Evolutionary conservation across 2,329 filamentous ascomycete genomes (phyloP), one percentile per base, ranked within the genome.

Genomic region (Cladosporium austrohemisphaericum): DNA sequence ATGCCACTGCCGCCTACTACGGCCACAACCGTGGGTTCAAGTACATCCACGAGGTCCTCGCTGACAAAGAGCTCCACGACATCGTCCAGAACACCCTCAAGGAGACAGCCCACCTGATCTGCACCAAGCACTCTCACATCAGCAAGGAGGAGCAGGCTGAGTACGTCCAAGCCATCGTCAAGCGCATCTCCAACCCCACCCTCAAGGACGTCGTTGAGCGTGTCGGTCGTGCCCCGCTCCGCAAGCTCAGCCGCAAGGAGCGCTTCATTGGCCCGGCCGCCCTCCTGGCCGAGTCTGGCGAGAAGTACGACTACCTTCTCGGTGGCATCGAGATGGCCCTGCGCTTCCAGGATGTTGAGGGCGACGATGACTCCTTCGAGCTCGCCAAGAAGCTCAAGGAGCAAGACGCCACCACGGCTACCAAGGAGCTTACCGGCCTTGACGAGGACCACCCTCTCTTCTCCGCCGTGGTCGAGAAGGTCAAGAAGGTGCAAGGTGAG

Each of bases 1-100:
- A 98, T 68, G 93, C 93, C 52, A 95, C 92, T 6, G 91, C 91
- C 16, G 92, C 93, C 52, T 97, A 97, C 80, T 91, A 93, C 71
- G 92, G 91, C 49, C 87, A 95, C 79, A 80, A 90, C 73, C 80
- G 84, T 58, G 84, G 87, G 65, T 92, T 94, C 78, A 78, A 81
- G 65, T 94, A 86, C 53, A 89, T 98, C 59, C 88, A 93, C 67
- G 92, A 97, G 62, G 86, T 91, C 7, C 80, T 97, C 56, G 80
- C 82, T 54, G 89, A 97, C 67, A 76, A 82, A 64, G 78, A 83
- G 62, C 94, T 98, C 64, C 80, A 87, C 69, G 75, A 80, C 41
- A 83, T 89, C 60, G 92, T 98, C 43, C 82, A 84, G 57, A 82
- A 82, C 53, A 88, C 86, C 18, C 79, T 98, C 38, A 77, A 80